These are phyloP conservation scores for Candida boleticola DNA, from an alignment of 805 yeast species.

Conservation along the genomic window DNA sequence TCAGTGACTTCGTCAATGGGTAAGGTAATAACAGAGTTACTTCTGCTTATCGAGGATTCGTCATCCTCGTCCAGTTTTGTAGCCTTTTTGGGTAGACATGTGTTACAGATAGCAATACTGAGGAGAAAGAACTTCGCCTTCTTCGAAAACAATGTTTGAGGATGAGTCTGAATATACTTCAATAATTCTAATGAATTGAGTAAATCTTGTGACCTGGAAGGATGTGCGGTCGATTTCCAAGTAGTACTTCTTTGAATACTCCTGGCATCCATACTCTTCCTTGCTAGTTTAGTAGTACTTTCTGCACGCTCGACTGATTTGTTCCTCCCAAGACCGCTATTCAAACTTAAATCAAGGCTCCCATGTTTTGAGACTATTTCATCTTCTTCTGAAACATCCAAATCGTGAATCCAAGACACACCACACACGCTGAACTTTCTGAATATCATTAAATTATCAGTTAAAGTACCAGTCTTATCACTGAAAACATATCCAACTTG, in stretches of 20 bases:
- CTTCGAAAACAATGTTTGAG: constrained; percentile 65
- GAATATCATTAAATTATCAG: constrained; percentile 92
- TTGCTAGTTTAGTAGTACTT: constrained; percentile 28
- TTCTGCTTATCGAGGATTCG: constrained; percentile 10
- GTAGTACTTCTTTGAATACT: constrained; percentile 22
- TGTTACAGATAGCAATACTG: constrained; percentile 82
- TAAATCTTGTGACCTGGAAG: constrained; percentile 38
- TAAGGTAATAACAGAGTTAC: constrained; percentile 4
- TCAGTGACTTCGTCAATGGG: constrained; percentile 9
- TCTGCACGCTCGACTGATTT: constrained; percentile 4
- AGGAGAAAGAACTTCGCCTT: constrained; percentile 78
- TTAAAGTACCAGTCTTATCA: constrained; percentile 95
- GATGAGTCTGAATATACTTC: constrained; percentile 66
- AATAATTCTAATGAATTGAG: constrained; percentile 63
- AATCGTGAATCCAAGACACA: constrained; percentile 82
- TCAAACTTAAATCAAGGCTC: background rate
- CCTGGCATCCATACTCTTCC: constrained; percentile 31
- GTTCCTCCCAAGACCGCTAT: background rate
- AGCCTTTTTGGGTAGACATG: constrained; percentile 72
- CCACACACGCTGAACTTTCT: constrained; percentile 88
- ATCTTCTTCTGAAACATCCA: constrained; percentile 37
- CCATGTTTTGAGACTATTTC: constrained; percentile 2
- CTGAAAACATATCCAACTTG: constrained; percentile 94
- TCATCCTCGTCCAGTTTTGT: background rate
- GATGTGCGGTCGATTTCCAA: constrained; percentile 53